A percentile compares a stretch with the other conserved stretches of the same genome.
Conservation (phyloP, 805 yeast genomes). For the Torulaspora franciscae region DNA sequence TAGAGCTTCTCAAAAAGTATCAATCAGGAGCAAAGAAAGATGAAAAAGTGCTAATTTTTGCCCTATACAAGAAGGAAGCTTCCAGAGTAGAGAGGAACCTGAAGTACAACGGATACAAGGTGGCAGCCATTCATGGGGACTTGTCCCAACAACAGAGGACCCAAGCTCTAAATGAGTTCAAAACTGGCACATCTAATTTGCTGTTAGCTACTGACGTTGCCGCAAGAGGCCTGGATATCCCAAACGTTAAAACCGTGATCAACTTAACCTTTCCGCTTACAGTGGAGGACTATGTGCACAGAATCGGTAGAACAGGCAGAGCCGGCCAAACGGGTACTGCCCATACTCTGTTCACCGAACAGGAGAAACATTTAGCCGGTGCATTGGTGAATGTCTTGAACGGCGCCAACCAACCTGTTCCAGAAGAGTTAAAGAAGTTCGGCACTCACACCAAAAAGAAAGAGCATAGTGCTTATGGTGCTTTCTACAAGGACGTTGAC, state of each 20-base stretch:
- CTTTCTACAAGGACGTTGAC: conserved; percentile 91
- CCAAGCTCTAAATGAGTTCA: conserved; percentile 77
- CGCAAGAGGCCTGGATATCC: conserved; percentile 96
- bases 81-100: conserved; percentile 78
- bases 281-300: conserved; percentile 93
- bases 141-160: conserved; percentile 89
- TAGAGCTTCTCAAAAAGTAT: conserved; percentile 69
- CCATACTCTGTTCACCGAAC: conserved; percentile 92
- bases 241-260: conserved; percentile 92
- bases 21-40: conserved; percentile 59
- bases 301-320: conserved; percentile 97
- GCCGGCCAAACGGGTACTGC: conserved; percentile 96
- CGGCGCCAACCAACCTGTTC: conserved; percentile 93
- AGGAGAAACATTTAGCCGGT: conserved; percentile 93
- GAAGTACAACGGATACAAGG: conserved; percentile 64
- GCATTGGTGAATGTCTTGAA: conserved; percentile 87
- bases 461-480: conserved; percentile 97
- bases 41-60: conserved; percentile 87
- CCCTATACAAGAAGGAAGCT: conserved; percentile 95
- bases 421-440: conserved; percentile 87
- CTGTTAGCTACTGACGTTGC: conserved; percentile 97
- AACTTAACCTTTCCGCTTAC: conserved; percentile 95
- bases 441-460: conserved; percentile 98
- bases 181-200: conserved; percentile 67
- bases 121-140: conserved; percentile 96